These are phyloP conservation scores for Pterulicium gracile DNA, from an alignment of 1,284 basidiomycete genomes.

Conservation along the genomic window DNA sequence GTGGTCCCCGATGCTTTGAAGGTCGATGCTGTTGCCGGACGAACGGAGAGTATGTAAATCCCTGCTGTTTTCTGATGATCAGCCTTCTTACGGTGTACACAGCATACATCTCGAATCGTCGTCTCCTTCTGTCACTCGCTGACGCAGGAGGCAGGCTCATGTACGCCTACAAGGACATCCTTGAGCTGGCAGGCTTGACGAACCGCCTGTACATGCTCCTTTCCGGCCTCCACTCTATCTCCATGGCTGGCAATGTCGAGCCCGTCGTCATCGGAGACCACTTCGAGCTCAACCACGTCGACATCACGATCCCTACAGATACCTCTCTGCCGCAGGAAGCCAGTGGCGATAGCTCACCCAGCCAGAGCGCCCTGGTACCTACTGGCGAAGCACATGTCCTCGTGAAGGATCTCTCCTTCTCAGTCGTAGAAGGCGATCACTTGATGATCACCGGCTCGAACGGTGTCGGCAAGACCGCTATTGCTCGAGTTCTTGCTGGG, in stretches of 20 bases:
- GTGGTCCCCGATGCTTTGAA: not conserved
- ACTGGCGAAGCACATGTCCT: conserved; percentile 27
- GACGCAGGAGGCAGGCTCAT: conserved; percentile 91
- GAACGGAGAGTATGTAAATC: conserved; percentile 34
- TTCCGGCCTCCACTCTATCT: conserved; percentile 64
- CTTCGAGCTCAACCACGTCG: conserved; percentile 59
- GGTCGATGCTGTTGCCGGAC: conserved; percentile 29
- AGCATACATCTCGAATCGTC: conserved; percentile 94
- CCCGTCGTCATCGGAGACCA: conserved; percentile 31
- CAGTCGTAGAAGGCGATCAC: conserved; percentile 75
- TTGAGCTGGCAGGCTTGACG: conserved; percentile 89
- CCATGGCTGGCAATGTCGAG: conserved; percentile 32
- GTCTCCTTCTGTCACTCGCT: conserved; percentile 84
- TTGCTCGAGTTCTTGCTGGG: conserved; percentile 84
- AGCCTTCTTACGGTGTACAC: not conserved
- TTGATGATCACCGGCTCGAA: conserved; percentile 91
- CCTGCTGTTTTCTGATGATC: not conserved
- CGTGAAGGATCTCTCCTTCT: conserved; percentile 64
- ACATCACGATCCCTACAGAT: conserved; percentile 58
- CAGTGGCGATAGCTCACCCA: conserved; percentile 13
- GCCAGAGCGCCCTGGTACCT: conserved; percentile 7
- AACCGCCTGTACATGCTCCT: conserved; percentile 84
- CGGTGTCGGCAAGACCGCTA: conserved; percentile 89
- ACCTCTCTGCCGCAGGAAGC: not conserved
- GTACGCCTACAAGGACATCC: conserved; percentile 87